Conservation (phyloP, 2,329 filamentous ascomycete genomes). For the Ustilaginoidea virens region DNA sequence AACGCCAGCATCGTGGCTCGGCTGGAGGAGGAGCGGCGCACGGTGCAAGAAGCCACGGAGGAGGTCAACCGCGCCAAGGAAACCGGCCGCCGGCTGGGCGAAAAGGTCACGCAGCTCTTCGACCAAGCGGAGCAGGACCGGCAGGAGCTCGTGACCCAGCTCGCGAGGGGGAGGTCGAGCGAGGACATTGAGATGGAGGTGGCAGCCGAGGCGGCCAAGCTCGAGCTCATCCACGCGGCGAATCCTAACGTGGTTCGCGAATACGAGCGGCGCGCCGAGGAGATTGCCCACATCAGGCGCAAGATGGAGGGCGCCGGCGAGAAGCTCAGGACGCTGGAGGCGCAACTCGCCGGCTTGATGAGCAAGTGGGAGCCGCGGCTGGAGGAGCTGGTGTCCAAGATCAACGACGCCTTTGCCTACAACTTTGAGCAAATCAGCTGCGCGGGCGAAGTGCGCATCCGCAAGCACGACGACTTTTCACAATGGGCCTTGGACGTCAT, state of each 20-base stretch:
- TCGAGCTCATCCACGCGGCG: conserved; percentile 67
- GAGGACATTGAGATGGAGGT: conserved; percentile 61
- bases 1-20: conserved; percentile 42
- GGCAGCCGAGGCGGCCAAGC: conserved; percentile 53
- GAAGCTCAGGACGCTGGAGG: conserved; percentile 38
- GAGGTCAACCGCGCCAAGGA: conserved; percentile 22
- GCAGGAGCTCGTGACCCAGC: conserved; percentile 23
- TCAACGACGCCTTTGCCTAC: conserved; percentile 81
- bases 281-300: conserved; percentile 50
- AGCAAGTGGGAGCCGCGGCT: conserved; percentile 70
- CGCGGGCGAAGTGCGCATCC: conserved; percentile 73
- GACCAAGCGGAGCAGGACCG: conserved; percentile 22
- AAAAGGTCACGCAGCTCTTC: conserved; percentile 24
- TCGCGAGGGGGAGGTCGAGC: conserved; percentile 33
- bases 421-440: conserved; percentile 93
- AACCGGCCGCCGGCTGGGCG: conserved; percentile 13
- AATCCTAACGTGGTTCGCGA: conserved; percentile 62
- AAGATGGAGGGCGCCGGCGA: conserved; percentile 38
- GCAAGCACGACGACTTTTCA: conserved; percentile 89
- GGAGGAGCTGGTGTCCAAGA: conserved; percentile 60
- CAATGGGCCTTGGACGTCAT: conserved; percentile 87
- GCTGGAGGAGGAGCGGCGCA: conserved; percentile 30
- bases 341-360: conserved; percentile 50
- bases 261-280: conserved; percentile 55
- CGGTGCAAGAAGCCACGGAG: conserved; percentile 19